Percentiles rank a stretch among this genome's conserved stretches.
Conservation (phyloP, 306 rosid genomes). For the Purshia tridentata region DNA sequence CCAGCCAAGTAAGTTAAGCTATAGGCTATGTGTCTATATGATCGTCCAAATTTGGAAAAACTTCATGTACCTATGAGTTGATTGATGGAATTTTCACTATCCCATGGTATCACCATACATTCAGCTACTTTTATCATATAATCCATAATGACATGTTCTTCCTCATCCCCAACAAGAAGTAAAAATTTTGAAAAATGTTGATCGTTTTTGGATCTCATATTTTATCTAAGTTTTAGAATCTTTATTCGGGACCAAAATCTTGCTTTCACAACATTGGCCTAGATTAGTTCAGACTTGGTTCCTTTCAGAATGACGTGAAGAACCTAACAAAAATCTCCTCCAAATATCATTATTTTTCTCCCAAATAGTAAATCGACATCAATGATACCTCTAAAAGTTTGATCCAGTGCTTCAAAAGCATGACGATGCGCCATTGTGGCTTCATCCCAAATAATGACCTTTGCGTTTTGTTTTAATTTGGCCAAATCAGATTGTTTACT, state of each 20-base stretch:
- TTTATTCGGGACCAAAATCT: not conserved
- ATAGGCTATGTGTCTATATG: too few species aligned
- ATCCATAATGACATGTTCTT: not conserved
- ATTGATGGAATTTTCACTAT: not conserved
- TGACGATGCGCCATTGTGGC: not conserved
- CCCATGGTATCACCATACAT: not conserved
- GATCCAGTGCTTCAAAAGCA: not conserved
- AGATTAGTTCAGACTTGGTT: not conserved
- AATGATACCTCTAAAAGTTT: not conserved
- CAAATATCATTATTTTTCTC: not conserved
- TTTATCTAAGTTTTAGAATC: not conserved
- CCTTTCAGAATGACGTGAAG: not conserved
- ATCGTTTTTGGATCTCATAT: not conserved
- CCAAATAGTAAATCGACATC: not conserved
- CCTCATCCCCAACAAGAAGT: not conserved
- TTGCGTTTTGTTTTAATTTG: not conserved
- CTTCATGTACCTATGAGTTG: not conserved
- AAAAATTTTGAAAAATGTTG: not conserved
- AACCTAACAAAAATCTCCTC: too few species aligned
- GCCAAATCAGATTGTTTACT: not conserved
- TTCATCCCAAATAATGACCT: not conserved
- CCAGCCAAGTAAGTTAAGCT: too few species aligned
- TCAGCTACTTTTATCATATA: not conserved
- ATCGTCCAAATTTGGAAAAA: not conserved
- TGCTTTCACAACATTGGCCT: not conserved